Percentiles rank a stretch among this genome's conserved stretches.
These are phyloP conservation scores for Cryphonectria japonica DNA, from an alignment of 2,329 filamentous ascomycete genomes.

Conservation along the genomic window DNA sequence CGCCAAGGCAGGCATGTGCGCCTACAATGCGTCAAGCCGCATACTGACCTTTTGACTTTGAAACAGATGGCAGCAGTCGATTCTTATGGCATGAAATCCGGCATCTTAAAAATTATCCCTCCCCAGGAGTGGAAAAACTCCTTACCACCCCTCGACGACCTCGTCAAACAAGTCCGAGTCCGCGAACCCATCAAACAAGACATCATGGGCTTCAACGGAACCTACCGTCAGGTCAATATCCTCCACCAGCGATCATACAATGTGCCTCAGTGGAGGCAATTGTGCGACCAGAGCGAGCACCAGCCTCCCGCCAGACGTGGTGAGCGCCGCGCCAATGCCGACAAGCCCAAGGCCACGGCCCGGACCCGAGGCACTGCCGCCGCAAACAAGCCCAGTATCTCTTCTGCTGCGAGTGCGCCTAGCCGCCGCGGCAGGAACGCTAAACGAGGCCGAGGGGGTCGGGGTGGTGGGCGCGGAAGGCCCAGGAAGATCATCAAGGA, in stretches of 20 bases:
- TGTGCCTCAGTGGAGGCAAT: constrained; percentile 89
- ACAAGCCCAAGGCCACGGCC: constrained; percentile 51
- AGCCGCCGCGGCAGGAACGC: constrained; percentile 19
- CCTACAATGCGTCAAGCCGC: not conserved
- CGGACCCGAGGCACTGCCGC: constrained; percentile 43
- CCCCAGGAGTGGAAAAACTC: constrained; percentile 90
- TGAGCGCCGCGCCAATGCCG: constrained; percentile 68
- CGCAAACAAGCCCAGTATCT: constrained; percentile 21
- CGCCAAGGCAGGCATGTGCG: not conserved
- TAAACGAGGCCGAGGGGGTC: constrained; percentile 34
- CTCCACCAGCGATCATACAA: constrained; percentile 97
- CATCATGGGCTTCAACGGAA: constrained; percentile 93
- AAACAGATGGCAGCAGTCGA: constrained; percentile 78
- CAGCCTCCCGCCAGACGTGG: constrained; percentile 92
- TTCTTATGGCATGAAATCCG: constrained; percentile 94
- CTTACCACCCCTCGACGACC: constrained; percentile 77
- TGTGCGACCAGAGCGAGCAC: constrained; percentile 94
- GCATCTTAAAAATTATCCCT: constrained; percentile 94
- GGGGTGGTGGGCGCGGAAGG: constrained; percentile 46
- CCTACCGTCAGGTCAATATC: constrained; percentile 96
- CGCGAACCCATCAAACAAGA: constrained; percentile 98
- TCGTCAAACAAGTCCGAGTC: constrained; percentile 88
- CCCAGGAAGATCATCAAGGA: constrained; percentile 44
- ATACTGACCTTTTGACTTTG: constrained; percentile 36
- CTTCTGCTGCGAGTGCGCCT: constrained; percentile 15